phyloP scores from a whole-genome alignment of 768 basidiomycete species.

The Trichaptum fuscoviolaceum region DNA sequence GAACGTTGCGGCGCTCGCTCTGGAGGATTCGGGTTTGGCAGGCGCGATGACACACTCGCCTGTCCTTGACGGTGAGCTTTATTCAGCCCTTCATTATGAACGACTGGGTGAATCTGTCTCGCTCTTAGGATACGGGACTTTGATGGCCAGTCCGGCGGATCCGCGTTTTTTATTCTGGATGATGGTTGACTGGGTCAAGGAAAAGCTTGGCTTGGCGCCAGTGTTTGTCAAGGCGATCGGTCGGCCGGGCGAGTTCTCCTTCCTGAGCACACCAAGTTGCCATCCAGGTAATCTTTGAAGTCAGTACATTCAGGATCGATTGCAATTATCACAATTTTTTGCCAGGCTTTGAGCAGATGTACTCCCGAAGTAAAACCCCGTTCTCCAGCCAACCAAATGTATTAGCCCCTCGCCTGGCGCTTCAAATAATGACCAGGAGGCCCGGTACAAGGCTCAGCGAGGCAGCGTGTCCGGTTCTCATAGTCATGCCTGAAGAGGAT shows the following conservation, averaged over 20 bases:
- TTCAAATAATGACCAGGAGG: slow-evolving; percentile 16
- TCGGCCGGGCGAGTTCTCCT: slow-evolving; percentile 14
- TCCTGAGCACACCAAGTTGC: slow-evolving; percentile 11
- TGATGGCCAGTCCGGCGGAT: neutral
- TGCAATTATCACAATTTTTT: too few relatives aligned
- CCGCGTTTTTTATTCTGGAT: slow-evolving; percentile 16
- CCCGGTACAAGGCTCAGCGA: slow-evolving; percentile 15
- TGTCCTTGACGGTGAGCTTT: slow-evolving; percentile 21
- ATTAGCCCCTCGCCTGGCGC: slow-evolving; percentile 14
- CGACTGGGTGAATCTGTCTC: too few relatives aligned
- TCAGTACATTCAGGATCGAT: too few relatives aligned
- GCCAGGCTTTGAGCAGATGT: slow-evolving; percentile 11
- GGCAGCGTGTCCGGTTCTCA: slow-evolving; percentile 15
- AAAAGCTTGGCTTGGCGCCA: slow-evolving; percentile 12
- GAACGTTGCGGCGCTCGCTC: slow-evolving; percentile 14
- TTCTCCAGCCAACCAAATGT: slow-evolving; percentile 16
- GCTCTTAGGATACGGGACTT: neutral
- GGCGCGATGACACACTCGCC: slow-evolving; percentile 25
- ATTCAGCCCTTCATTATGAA: too few relatives aligned
- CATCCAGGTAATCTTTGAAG: too few relatives aligned
- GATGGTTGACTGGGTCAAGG: slow-evolving; percentile 12
- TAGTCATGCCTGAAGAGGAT: slow-evolving; percentile 18
- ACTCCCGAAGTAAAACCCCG: slow-evolving; percentile 14
- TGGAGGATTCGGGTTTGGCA: slow-evolving; percentile 19
- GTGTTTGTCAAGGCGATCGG: slow-evolving; percentile 17